Evolutionary conservation across 2,329 filamentous ascomycete genomes (phyloP), one percentile per base, ranked within the genome.

Genomic region (Colletotrichum sp.): DNA sequence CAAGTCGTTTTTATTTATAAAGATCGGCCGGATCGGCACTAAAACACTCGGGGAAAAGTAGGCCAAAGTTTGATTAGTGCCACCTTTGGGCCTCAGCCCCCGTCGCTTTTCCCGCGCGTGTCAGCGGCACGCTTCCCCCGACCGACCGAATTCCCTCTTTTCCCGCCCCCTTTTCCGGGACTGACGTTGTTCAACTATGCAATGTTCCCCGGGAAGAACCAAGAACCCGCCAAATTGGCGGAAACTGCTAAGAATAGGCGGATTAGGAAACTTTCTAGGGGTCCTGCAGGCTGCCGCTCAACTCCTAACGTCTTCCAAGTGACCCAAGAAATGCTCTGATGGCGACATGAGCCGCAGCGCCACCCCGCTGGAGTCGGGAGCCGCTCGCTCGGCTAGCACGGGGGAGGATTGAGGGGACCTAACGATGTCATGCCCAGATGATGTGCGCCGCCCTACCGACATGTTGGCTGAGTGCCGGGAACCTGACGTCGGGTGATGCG

Each of bases 21-120:
- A 64, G 69, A 75, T 72, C 73, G 63, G n/a, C 73, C 39, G 16
- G 73, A 68, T 75, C 69, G 59, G 57, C 73, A 64, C 16, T 18
- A 16, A n/a, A 16, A 34, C 32, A 71, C 24, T 48, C 28, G 26
- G 55, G 55, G 26, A 64, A 44, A 44, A 75, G 36, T 36, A 36
- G 26, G 55, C 63, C 26, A 68, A 67, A 30, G 72, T 68, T 72
- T 68, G 63, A 68, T 59, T 75, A 68, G 55, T 72, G 55, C 62
- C 62, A n/a, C 63, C 63, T 13, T 55, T 36, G 26, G 32, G 30
- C 60, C 62, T 48, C 44, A 48, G 44, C 62, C 24, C 32, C 22
- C 13, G 62, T 71, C 68, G 59, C 32, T 36, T 30, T 30, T 62
- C 22, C 32, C 22, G 36, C 48, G 44, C 62, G 6, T 34, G n/a